These are phyloP conservation scores for Tuber microsphaerosporum DNA, from an alignment of 495 filamentous ascomycete species.

Conservation along the genomic window DNA sequence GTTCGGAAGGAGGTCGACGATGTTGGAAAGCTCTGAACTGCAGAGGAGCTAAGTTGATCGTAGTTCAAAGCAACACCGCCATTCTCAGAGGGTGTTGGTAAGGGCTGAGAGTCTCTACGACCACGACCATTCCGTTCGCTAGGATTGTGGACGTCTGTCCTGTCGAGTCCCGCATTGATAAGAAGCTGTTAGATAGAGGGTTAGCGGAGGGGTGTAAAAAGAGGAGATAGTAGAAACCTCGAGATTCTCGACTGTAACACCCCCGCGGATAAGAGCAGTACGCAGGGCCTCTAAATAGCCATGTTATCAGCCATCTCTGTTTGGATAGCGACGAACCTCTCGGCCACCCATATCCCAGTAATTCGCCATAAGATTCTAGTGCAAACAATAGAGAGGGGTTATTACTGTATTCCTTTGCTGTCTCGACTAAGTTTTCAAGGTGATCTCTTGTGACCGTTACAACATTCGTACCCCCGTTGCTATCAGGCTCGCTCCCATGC, in stretches of 20 bases:
- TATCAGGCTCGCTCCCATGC: constrained; percentile 24
- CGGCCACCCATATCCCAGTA: not conserved
- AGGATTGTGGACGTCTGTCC: not conserved
- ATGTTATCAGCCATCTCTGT: constrained; percentile 10
- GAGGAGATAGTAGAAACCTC: constrained; percentile 19
- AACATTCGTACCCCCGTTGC: constrained; percentile 10
- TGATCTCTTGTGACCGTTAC: constrained; percentile 19
- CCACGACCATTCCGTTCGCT: constrained; percentile 6
- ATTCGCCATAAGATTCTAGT: not conserved
- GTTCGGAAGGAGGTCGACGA: constrained; percentile 15
- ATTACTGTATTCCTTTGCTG: constrained; percentile 33
- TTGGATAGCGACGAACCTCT: not conserved
- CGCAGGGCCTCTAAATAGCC: constrained; percentile 26
- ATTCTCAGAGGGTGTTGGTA: constrained; percentile 9
- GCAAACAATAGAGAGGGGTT: constrained; percentile 5
- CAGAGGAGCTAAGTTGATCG: not conserved
- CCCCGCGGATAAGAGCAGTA: constrained; percentile 35
- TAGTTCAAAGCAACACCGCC: constrained; percentile 4
- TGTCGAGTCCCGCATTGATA: constrained; percentile 30
- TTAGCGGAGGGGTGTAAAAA: constrained; percentile 10
- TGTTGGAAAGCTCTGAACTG: constrained; percentile 3
- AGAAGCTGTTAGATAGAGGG: constrained; percentile 23
- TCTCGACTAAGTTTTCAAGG: constrained; percentile 25
- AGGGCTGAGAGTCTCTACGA: constrained; percentile 10
- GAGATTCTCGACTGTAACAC: constrained; percentile 35